Evolutionary conservation across 73 alveolate species (phyloP), one percentile per base, ranked within the genome.

Genomic region (Paramecium primaurelia): DNA sequence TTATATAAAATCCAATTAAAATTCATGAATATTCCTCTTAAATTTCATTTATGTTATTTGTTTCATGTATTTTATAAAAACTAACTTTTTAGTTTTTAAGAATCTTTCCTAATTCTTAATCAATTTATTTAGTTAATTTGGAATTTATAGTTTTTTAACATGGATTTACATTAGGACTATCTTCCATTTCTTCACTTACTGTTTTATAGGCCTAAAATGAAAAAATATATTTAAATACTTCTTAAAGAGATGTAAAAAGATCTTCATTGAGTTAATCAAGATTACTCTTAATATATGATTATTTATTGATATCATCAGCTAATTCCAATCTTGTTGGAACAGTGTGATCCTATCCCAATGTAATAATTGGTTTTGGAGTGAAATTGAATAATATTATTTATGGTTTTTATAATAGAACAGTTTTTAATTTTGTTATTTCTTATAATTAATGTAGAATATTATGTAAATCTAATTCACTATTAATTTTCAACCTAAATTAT

Each of bases 311-410:
- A 8, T 64, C 51, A 6, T 64, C 84, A 14, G 42, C 84, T 8
- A 64, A 26, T 64, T 64, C 84, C 12, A 64, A 64, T 64, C 84
- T 64, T 64, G 84, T 32, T 12, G 84, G 84, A 3, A 64, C 84
- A 64, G 30, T 12, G 16, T 64, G 47, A 10, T 64, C 84, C 30
- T 64, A 32, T 28, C 84, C 84, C 30, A 64, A 34, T 1, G 84
- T 12, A 12, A 64, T 64, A 3, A 64, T 64, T 28, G 84, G 84
- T 64, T 64, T 64, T 28, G 84, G 84, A 7, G 51, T 64, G 22
- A 64, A 64, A 28, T 64, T 64, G 49, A 64, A 64, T 64, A 64
- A 26, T 28, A 64, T 64, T 12, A 64, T 64, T 64, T 64, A 9
- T 2, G 84, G 47, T 64, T 64, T 64, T 26, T 34, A 32, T 34